Base-by-base conservation (phyloP, 306 rosid species). In the Cicer bijugum region DNA sequence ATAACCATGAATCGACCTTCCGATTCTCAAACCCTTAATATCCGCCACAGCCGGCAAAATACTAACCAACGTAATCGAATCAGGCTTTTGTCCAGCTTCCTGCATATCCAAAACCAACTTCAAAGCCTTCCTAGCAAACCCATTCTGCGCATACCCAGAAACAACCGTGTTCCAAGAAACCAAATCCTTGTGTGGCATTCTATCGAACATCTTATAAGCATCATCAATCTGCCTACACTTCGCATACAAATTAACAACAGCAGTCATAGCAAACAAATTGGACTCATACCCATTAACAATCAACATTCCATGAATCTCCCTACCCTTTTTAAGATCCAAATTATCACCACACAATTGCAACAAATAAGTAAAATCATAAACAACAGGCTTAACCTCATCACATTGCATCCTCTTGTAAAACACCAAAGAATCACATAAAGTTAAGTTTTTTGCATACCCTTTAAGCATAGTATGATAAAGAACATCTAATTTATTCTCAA, bases 381-480 rank as follows among this genome's bases (percentile, higher is more conserved):
- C 91, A 71, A 91, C 97, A 0, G 97, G 92, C 39, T 42, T 80
- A 73, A 91, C 89, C 42, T 76, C 88, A 44, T 91, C 97, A 39
- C 5, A 45, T 77, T 74, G 80, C 93, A 93, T 89, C 55, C 96
- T 80, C 46, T 68, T 56, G 42, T 76, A 91, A 77, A 93, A 91
- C 6, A n/a, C 35, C 50, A 89, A 38, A 7, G 92, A 81, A 7
- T 82, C 83, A 11, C 46, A 59, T 42, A 88, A 75, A 33, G 86
- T 44, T 6, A 90, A 84, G 83, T 83, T 88, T 84, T 86, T 91
- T 2, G 87, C 89, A 46, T 89, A 84, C 80, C 98, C 96, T 84
- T 93, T 93, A 3, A 93, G 89, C 85, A 93, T 69, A 5, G 98
- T 93, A 59, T 91, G 96, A 80, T 93, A 93, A 44, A 93, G 84